These are phyloP conservation scores for Tetracladium setigerum DNA, from an alignment of 495 filamentous ascomycete genomes.

Conservation along the genomic window DNA sequence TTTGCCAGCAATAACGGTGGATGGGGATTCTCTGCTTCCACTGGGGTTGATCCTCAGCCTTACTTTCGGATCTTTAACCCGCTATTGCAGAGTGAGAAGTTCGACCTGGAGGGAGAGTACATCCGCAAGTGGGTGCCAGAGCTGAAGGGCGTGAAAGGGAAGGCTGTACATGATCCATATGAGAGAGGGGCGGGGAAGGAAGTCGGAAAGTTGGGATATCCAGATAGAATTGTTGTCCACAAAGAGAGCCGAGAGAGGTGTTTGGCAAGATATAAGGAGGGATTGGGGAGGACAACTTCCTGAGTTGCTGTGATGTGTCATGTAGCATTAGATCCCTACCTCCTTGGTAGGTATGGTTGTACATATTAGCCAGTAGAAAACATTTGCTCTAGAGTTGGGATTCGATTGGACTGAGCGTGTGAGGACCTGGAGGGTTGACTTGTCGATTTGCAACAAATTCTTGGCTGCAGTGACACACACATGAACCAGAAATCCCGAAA, in stretches of 20 bases:
- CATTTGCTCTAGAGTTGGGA: too few species aligned
- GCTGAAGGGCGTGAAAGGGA: conserved; percentile 49
- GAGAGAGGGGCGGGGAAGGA: conserved; percentile 48
- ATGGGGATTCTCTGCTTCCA: conserved; percentile 76
- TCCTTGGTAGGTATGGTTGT: too few species aligned
- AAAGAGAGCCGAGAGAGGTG: conserved; percentile 56
- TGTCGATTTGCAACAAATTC: too few species aligned
- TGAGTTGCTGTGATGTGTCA: too few species aligned
- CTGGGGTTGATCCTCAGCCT: conserved; percentile 86
- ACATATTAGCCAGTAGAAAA: too few species aligned
- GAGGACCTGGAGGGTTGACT: too few species aligned
- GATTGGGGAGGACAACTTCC: conserved; percentile 43
- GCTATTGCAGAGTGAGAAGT: conserved; percentile 77
- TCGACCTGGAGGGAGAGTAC: conserved; percentile 59
- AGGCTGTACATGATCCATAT: conserved; percentile 76
- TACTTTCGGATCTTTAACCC: conserved; percentile 94
- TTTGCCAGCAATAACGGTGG: conserved; percentile 91
- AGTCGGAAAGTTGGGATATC: conserved; percentile 65
- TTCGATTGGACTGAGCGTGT: too few species aligned
- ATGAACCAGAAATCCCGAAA: too few species aligned
- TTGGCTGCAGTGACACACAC: too few species aligned
- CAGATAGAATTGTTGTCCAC: conserved; percentile 67
- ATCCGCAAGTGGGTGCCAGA: conserved; percentile 69
- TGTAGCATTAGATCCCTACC: too few species aligned
- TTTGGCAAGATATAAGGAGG: conserved; percentile 66